phyloP scores from a whole-genome alignment of 2,329 filamentous ascomycete genomes.

The Cladosporium sp. region DNA sequence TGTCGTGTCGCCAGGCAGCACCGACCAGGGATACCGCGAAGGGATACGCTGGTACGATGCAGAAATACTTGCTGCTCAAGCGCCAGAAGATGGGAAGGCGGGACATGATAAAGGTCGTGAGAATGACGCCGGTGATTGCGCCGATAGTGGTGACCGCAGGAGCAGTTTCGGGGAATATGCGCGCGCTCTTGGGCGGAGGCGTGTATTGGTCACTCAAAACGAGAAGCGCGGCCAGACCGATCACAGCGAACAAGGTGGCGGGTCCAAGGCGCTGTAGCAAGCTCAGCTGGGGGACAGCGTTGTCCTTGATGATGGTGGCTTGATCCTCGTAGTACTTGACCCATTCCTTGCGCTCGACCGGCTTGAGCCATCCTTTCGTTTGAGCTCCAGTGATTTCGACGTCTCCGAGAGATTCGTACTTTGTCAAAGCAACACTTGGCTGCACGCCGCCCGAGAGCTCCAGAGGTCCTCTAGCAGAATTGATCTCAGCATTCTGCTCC shows the following conservation, averaged over 20 bases:
- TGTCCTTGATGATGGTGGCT: constrained; percentile 29
- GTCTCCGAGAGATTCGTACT: constrained; percentile 9
- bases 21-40: constrained; percentile 56
- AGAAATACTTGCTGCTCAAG: constrained; percentile 62
- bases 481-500: constrained; percentile 18
- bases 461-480: constrained; percentile 24
- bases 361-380: constrained; percentile 24
- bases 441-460: constrained; percentile 27
- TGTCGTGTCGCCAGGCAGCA: constrained; percentile 64
- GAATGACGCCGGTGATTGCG: constrained; percentile 55
- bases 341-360: constrained; percentile 28
- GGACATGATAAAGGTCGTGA: constrained; percentile 54
- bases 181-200: constrained; percentile 40
- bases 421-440: constrained; percentile 13
- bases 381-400: constrained; percentile 19
- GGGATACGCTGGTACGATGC: constrained; percentile 59
- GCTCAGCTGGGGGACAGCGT: constrained; percentile 26
- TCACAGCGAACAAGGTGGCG: constrained; percentile 34
- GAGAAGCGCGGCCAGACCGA: constrained; percentile 36
- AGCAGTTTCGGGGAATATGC: constrained; percentile 56
- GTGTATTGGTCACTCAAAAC: constrained; percentile 46
- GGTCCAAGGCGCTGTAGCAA: constrained; percentile 40
- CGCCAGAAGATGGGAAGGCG: constrained; percentile 59
- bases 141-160: constrained; percentile 60
- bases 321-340: constrained; percentile 33